Conservation (phyloP, 805 yeast genomes). For the Candida pseudofarinosa region DNA sequence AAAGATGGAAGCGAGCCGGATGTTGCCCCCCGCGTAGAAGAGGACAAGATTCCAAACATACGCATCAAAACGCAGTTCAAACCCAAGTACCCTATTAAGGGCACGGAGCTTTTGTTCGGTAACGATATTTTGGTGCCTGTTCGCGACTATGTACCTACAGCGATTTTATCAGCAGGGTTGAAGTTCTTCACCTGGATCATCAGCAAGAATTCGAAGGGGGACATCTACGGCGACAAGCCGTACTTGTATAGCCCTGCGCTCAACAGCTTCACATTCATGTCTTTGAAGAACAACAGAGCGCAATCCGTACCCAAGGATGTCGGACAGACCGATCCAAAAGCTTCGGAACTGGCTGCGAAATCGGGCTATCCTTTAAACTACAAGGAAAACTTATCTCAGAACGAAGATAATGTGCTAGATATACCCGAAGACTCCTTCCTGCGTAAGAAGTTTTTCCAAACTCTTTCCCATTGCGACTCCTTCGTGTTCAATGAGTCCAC, state of each 20-base stretch:
- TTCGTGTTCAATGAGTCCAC: constrained; percentile 37
- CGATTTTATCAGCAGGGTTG: constrained; percentile 45
- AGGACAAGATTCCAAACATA: constrained; percentile 23
- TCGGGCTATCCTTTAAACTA: constrained; percentile 5
- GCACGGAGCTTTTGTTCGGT: constrained; percentile 59
- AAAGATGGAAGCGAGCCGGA: not conserved
- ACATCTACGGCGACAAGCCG: constrained; percentile 57
- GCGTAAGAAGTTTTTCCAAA: constrained; percentile 45
- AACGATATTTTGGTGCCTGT: constrained; percentile 64
- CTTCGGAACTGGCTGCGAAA: not conserved
- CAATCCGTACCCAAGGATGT: constrained; percentile 6
- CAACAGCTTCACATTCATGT: constrained; percentile 51
- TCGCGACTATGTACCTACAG: constrained; percentile 52
- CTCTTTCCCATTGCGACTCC: constrained; percentile 29
- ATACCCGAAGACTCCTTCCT: constrained; percentile 32
- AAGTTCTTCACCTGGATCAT: constrained; percentile 53
- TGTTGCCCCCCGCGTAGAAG: not conserved
- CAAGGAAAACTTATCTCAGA: constrained; percentile 23
- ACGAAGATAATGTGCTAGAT: constrained; percentile 15
- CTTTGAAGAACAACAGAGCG: constrained; percentile 17
- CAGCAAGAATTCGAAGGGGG: constrained; percentile 64
- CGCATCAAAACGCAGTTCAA: constrained; percentile 33
- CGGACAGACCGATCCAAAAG: constrained; percentile 3
- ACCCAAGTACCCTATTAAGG: constrained; percentile 43
- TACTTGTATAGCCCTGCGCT: constrained; percentile 59